phyloP scores from a whole-genome alignment of 2,329 filamentous ascomycete species.

The Trichoderma gracile region DNA sequence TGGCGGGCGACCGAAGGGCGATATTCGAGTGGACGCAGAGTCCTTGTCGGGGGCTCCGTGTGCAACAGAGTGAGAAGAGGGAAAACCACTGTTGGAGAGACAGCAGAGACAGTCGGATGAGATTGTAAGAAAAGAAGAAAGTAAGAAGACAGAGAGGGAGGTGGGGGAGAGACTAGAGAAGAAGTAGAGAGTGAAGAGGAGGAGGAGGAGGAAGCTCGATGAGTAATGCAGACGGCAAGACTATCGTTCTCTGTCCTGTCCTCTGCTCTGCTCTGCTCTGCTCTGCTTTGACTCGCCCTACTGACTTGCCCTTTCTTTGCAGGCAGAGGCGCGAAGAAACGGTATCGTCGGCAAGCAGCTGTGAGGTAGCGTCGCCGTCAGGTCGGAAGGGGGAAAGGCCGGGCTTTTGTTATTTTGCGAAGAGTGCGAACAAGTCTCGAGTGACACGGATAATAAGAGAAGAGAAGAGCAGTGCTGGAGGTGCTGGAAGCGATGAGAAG shows the following conservation, averaged over 20 bases:
- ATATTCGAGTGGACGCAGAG: conserved; percentile 4
- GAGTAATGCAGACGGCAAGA: too few relatives aligned
- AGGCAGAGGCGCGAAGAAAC: not conserved
- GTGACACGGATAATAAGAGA: conserved; percentile 6
- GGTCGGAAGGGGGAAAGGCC: not conserved
- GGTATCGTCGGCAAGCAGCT: conserved; percentile 12
- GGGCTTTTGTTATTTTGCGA: not conserved
- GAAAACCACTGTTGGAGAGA: not conserved
- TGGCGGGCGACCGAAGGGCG: not conserved
- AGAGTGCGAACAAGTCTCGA: not conserved
- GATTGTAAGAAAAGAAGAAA: not conserved
- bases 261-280: not conserved
- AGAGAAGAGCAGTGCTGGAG: conserved; percentile 23
- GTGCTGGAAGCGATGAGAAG: conserved; percentile 30
- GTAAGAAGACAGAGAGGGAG: not conserved
- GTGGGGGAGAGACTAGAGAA: not conserved
- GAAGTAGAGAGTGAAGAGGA: not conserved
- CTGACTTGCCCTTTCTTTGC: not conserved
- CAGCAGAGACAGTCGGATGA: not conserved
- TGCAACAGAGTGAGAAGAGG: conserved; percentile 6
- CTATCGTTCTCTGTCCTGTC: too few relatives aligned
- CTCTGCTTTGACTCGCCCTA: not conserved
- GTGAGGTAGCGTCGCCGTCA: not conserved
- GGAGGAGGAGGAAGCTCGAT: not conserved
- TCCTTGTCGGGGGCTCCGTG: conserved; percentile 2